phyloP scores from a whole-genome alignment of 164 flowering plant genomes.

The Nelumbo lutea region DNA sequence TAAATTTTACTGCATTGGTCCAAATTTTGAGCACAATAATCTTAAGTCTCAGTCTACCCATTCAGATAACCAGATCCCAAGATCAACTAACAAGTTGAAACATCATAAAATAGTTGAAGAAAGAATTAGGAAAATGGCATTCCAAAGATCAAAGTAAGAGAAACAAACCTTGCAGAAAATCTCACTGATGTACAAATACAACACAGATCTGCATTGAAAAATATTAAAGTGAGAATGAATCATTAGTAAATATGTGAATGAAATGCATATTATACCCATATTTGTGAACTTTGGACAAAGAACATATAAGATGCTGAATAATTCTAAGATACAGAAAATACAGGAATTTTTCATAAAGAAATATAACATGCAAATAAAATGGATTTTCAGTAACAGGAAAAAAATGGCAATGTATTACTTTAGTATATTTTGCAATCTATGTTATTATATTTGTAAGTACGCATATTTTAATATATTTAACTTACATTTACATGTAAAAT shows the following conservation, averaged over 20 bases:
- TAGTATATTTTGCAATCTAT: too few species aligned
- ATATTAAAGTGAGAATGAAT: constrained; percentile 16
- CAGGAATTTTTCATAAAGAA: too few species aligned
- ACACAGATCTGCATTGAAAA: constrained; percentile 54
- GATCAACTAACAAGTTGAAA: background rate
- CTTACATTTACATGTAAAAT: too few species aligned
- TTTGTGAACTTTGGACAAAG: background rate
- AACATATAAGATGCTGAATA: too few species aligned
- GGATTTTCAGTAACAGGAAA: too few species aligned
- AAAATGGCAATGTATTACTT: too few species aligned
- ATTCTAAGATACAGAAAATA: too few species aligned
- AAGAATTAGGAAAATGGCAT: background rate
- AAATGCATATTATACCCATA: background rate
- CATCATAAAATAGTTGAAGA: background rate
- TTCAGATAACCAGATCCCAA: background rate
- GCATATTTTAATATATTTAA: too few species aligned
- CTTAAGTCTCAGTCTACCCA: background rate
- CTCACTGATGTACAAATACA: constrained; percentile 70
- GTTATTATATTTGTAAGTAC: too few species aligned
- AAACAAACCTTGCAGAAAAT: constrained; percentile 68
- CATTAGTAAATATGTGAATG: background rate
- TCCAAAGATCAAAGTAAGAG: constrained; percentile 1
- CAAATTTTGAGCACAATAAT: background rate
- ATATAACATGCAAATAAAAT: too few species aligned
- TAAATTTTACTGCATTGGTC: background rate